Percentiles rank a stretch among this genome's conserved stretches.
Conservation (phyloP, 176 grass and related monocot species). For the Cocos nucifera region DNA sequence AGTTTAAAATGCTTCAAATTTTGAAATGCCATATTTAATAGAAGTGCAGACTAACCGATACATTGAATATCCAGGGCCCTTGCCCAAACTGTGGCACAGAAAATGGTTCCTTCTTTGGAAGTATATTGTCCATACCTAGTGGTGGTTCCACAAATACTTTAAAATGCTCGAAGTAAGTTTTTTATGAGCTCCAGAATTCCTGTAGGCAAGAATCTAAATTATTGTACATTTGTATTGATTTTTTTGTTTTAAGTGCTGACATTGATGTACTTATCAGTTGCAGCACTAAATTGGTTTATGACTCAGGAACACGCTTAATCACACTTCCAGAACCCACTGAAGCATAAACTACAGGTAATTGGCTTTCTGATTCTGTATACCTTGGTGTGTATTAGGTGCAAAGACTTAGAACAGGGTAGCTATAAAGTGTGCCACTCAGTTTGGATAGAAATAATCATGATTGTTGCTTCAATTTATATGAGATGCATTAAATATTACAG, state of each 20-base stretch:
- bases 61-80: constrained; percentile 43
- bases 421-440: no score
- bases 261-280: constrained; percentile 45
- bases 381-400: no score
- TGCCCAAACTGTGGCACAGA: constrained; percentile 84
- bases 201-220: not conserved
- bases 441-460: no score
- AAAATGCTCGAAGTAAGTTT: constrained; percentile 72
- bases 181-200: constrained; percentile 4
- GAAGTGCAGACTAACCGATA: constrained; percentile 13
- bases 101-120: constrained; percentile 89
- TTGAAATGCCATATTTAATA: constrained; percentile 1
- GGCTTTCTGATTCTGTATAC: no score
- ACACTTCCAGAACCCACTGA: constrained; percentile 67
- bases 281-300: constrained; percentile 41
- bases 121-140: constrained; percentile 71
- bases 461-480: no score
- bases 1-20: not conserved
- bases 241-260: constrained; percentile 3
- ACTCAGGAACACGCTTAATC: constrained; percentile 64
- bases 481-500: no score
- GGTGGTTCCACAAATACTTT: constrained; percentile 62
- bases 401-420: no score
- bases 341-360: constrained; percentile 18
- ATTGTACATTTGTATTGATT: not conserved